These are phyloP conservation scores for Neurospora sp. DNA, from an alignment of 495 filamentous ascomycete genomes.

Conservation along the genomic window DNA sequence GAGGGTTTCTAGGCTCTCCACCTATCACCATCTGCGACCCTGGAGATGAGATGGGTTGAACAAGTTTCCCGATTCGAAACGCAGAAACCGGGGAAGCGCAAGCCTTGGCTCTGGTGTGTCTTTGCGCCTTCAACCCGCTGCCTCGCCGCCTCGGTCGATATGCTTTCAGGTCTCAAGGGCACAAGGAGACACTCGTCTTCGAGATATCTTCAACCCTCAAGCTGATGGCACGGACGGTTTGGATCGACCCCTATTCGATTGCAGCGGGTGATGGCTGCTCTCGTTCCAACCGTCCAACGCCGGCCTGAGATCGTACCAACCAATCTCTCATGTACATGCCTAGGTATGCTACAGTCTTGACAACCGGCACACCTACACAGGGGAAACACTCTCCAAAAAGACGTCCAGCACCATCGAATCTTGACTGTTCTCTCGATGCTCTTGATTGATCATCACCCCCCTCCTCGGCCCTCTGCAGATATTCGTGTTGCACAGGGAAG, in stretches of 20 bases:
- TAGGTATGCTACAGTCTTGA: background rate
- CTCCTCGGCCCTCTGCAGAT: background rate
- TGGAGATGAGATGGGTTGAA: background rate
- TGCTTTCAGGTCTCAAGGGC: background rate
- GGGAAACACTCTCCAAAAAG: background rate
- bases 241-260: background rate
- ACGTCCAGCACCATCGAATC: background rate
- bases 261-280: background rate
- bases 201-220: background rate
- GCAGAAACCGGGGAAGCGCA: background rate
- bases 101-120: background rate
- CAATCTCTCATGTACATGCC: background rate
- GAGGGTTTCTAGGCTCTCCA: background rate
- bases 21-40: background rate
- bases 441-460: background rate
- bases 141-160: background rate
- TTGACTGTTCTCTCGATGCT: background rate
- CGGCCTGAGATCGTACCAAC: background rate
- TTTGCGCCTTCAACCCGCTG: background rate
- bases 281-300: background rate
- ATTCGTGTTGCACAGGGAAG: background rate
- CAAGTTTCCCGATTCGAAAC: background rate
- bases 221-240: background rate
- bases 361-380: background rate
- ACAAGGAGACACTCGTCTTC: background rate